phyloP scores from a whole-genome alignment of 1,284 basidiomycete species.

The Exsudoporus floridanus region DNA sequence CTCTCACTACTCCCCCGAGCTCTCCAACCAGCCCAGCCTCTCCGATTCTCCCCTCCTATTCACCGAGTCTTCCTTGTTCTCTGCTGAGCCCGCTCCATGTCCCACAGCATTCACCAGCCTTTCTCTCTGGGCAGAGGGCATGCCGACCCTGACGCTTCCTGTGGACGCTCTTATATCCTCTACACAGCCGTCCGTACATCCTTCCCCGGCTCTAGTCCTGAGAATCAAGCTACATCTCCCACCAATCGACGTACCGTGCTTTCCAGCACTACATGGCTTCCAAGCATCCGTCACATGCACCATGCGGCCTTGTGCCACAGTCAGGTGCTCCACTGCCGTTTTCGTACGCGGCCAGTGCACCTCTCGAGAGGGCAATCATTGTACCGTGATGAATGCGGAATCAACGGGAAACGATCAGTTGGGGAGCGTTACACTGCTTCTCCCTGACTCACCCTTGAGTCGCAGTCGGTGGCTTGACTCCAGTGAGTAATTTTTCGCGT shows the following conservation, averaged over 20 bases:
- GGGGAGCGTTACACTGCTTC: slow-evolving; percentile 47
- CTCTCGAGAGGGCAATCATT: slow-evolving; percentile 50
- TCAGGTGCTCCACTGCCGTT: slow-evolving; percentile 61
- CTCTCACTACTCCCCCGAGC: slow-evolving; percentile 32
- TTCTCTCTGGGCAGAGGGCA: slow-evolving; percentile 63
- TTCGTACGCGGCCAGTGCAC: slow-evolving; percentile 50
- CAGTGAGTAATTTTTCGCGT: slow-evolving; percentile 45
- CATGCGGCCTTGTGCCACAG: slow-evolving; percentile 48
- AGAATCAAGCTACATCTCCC: slow-evolving; percentile 53
- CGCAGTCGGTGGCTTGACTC: slow-evolving; percentile 59
- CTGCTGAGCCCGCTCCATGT: slow-evolving; percentile 26
- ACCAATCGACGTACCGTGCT: slow-evolving; percentile 47
- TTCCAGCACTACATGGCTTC: slow-evolving; percentile 60
- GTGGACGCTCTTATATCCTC: slow-evolving; percentile 33
- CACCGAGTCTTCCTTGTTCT: slow-evolving; percentile 34
- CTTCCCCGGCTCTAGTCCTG: slow-evolving; percentile 37
- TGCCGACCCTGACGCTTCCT: slow-evolving; percentile 55
- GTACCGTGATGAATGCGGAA: slow-evolving; percentile 36
- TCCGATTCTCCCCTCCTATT: slow-evolving; percentile 37
- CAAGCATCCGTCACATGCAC: slow-evolving; percentile 56
- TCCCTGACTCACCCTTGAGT: slow-evolving; percentile 61
- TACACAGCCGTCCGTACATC: slow-evolving; percentile 26
- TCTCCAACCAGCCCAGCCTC: slow-evolving; percentile 27
- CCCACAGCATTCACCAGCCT: slow-evolving; percentile 29
- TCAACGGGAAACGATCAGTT: slow-evolving; percentile 41